Base-by-base conservation (phyloP, 2,329 filamentous ascomycete species). In the Pezicula rhizophila region DNA sequence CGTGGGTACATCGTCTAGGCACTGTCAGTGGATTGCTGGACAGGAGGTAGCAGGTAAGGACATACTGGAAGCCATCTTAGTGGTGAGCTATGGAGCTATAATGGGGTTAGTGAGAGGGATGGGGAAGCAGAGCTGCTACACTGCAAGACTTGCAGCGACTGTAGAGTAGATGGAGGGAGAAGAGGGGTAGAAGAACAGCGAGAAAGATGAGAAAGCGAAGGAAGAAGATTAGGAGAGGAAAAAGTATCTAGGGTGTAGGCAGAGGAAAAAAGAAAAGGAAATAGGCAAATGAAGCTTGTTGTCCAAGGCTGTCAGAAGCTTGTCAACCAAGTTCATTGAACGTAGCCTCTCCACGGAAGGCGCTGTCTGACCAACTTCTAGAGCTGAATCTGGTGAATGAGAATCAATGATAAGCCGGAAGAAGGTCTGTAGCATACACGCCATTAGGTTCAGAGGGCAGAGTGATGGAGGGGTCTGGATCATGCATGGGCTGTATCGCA, bases 1-100 rank as follows among this genome's bases (percentile, higher is more conserved):
- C 1, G 70, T 65, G 17, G 60, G 60, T 34, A 23, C 23, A 23
- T 56, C 54, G 4, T 42, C 35, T 38, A 14, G n/a, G 14, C 6
- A 17, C 14, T 12, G 35, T 38, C 35, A 38, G 14, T 38, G 28
- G 28, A 10, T 23, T 63, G 55, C 34, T 57, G 55, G 55, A 39
- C 15, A 31, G 26, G 25, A 8, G 17, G 48, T 28, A 51, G 49
- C 18, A n/a, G 18, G 14, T 8, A 3, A n/a, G 11, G 28, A 31
- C 28, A 11, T 31, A 31, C 28, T 31, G 28, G 28, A 31, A 12
- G 28, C 28, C 28, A 31, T 31, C 28, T 31, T 31, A 28, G 23
- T 47, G 8, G 26, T 14, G 15, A 18, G 18, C 14, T 23, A 4
- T n/a, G 42, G 14, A 26, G 14, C 18, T 42, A 11, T 37, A 35